These are phyloP conservation scores for Ganoderma meredithae DNA, from an alignment of 1,284 basidiomycete genomes.

Conservation along the genomic window DNA sequence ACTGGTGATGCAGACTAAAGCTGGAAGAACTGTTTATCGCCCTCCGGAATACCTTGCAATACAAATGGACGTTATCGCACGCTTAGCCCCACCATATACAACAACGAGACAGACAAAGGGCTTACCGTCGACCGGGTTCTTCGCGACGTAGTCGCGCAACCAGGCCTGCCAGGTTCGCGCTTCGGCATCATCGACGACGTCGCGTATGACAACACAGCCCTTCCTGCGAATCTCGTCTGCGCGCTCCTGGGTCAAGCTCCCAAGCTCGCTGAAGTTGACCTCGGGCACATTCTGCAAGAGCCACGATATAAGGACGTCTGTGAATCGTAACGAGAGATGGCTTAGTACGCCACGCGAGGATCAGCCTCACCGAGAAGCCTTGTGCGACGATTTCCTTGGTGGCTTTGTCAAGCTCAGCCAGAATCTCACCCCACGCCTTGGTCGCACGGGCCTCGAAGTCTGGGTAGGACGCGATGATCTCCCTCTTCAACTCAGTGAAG, in stretches of 20 bases:
- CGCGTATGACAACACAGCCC: slow-evolving; percentile 68
- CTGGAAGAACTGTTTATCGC: slow-evolving; percentile 76
- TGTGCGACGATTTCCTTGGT: slow-evolving; percentile 53
- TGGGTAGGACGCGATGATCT: slow-evolving; percentile 59
- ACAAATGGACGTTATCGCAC: not conserved
- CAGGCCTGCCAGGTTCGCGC: slow-evolving; percentile 64
- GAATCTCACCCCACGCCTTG: slow-evolving; percentile 63
- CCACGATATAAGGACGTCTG: not conserved
- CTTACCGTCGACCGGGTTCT: slow-evolving; percentile 63
- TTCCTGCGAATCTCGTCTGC: slow-evolving; percentile 59
- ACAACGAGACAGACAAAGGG: not conserved
- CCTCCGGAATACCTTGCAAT: slow-evolving; percentile 56
- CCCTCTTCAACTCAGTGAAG: slow-evolving; percentile 62
- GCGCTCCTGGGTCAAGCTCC: slow-evolving; percentile 53
- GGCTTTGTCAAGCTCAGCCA: slow-evolving; percentile 54
- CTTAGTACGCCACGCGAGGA: not conserved
- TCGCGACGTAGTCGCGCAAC: slow-evolving; percentile 62
- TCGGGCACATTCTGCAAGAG: slow-evolving; percentile 57
- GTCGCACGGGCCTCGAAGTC: slow-evolving; percentile 58
- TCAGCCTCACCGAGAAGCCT: slow-evolving; percentile 55
- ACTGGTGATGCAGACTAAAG: slow-evolving; percentile 56
- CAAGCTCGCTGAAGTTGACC: slow-evolving; percentile 63
- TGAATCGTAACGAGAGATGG: not conserved
- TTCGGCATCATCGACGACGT: slow-evolving; percentile 63
- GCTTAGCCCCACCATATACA: not conserved